phyloP scores from a whole-genome alignment of 257 asterid species.

The Solanum bulbocastanum region DNA sequence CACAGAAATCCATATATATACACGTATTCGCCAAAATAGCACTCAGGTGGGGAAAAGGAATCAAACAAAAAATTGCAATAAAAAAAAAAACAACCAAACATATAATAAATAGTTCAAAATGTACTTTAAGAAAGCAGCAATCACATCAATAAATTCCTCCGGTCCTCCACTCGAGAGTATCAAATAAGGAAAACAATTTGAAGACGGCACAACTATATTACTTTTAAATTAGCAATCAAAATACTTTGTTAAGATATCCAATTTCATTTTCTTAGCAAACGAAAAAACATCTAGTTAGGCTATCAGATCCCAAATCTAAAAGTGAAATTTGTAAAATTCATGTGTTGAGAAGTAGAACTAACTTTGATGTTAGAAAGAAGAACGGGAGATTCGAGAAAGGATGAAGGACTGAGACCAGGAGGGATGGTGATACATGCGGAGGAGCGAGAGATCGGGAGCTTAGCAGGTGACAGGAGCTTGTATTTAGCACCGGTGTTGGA shows the following conservation, averaged over 20 bases:
- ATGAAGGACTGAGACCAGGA: slow-evolving; percentile 91
- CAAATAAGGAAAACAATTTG: background rate
- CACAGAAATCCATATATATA: slow-evolving; percentile 18
- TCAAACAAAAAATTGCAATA: background rate
- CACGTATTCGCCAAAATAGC: slow-evolving; percentile 41
- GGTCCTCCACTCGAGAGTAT: background rate
- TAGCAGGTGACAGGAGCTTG: slow-evolving; percentile 88
- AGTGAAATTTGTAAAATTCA: slow-evolving; percentile 2
- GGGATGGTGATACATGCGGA: slow-evolving; percentile 77
- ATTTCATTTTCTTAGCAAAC: background rate
- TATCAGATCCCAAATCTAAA: slow-evolving; percentile 43
- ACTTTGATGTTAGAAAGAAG: slow-evolving; percentile 93
- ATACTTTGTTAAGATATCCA: background rate
- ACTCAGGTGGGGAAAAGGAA: slow-evolving; percentile 12
- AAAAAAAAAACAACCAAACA: slow-evolving; percentile 21
- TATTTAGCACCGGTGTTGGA: slow-evolving; percentile 37
- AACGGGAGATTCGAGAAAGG: slow-evolving; percentile 92
- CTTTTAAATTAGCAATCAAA: background rate
- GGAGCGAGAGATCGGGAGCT: slow-evolving; percentile 99
- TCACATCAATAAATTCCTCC: slow-evolving; percentile 23
- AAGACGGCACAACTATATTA: background rate
- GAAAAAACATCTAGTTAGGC: slow-evolving; percentile 2
- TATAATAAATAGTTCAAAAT: slow-evolving; percentile 27
- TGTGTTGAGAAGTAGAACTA: slow-evolving; percentile 1
- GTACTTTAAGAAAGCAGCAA: slow-evolving; percentile 17